Base-by-base conservation (phyloP, 768 basidiomycete species). In the Mycena chlorophos region DNA sequence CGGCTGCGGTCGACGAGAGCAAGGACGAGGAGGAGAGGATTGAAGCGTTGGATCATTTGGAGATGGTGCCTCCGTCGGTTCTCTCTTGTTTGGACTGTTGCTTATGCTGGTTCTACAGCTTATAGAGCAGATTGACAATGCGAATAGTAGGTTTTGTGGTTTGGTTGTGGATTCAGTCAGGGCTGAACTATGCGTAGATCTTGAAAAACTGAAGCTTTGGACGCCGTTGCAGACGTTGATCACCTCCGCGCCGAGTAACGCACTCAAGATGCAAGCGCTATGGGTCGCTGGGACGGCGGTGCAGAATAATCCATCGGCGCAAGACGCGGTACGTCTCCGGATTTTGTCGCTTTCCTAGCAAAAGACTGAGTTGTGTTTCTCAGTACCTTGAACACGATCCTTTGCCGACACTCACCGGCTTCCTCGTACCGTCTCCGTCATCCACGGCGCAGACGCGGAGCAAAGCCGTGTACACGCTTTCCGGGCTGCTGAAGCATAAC, bases 251-350 rank as follows among this genome's bases (percentile, higher is more conserved):
- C 78, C 84, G 2, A 78, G 87, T 0, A 78, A 82, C n/a, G 75
- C 74, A 25, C 78, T 94, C 23, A 85, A 82, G 63, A 72, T 78
- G 56, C 85, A 89, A 56, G 81, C 84, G 0, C 71, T 94, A 10
- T 96, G 94, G 94, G 85, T 94, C 0, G 79, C 91, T 23, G 94
- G 94, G 5, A 96, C 94, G 0, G 91, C 94, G 0, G 65, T 94
- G 4, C 92, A 94, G 68, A 95, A 96, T 64, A 96, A 95, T 59
- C 91, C 92, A 0, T 75, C 84, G 8, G 91, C 94, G 0, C 94
- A 95, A 61, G 75, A 81, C 51, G 82, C 84, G 3, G 90, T 91
- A 63, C 59, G 84, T 78, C 14, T 48, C 17, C 34, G 37, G 13
- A n/a, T 6, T 30, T n/a, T 42, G 3, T 25, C 30, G 17, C 20